phyloP scores from a whole-genome alignment of 2,329 filamentous ascomycete genomes.

The Pseudogymnoascus sp. region DNA sequence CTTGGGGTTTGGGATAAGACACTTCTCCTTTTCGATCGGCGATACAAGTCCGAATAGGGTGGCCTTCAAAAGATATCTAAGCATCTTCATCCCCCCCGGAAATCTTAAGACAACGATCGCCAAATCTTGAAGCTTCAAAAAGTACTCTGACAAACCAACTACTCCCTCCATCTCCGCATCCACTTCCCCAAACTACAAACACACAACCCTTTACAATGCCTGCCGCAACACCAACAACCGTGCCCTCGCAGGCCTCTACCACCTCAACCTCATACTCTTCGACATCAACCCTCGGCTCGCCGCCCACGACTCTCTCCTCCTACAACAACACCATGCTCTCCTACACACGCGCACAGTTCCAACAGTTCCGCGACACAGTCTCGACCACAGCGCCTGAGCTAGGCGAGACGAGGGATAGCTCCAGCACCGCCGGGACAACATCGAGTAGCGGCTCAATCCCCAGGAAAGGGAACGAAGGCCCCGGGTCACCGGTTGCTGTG shows the following conservation, averaged over 20 bases:
- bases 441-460: background rate
- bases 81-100: background rate
- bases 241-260: background rate
- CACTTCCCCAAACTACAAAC: background rate
- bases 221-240: background rate
- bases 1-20: background rate
- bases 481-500: background rate
- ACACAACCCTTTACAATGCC: background rate
- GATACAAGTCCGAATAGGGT: background rate
- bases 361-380: background rate
- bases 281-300: background rate
- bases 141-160: background rate
- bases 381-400: background rate
- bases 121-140: background rate
- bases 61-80: background rate
- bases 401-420: background rate
- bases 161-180: background rate
- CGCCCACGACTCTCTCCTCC: background rate
- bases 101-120: background rate
- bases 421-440: background rate
- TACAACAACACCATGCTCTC: constrained; percentile 1
- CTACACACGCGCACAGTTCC: background rate
- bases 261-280: background rate
- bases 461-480: background rate
- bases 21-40: constrained; percentile 2